Evolutionary conservation across 345 rosid species (phyloP), one percentile per base, ranked within the genome.

Genomic region (Eucalyptus pauciflora): DNA sequence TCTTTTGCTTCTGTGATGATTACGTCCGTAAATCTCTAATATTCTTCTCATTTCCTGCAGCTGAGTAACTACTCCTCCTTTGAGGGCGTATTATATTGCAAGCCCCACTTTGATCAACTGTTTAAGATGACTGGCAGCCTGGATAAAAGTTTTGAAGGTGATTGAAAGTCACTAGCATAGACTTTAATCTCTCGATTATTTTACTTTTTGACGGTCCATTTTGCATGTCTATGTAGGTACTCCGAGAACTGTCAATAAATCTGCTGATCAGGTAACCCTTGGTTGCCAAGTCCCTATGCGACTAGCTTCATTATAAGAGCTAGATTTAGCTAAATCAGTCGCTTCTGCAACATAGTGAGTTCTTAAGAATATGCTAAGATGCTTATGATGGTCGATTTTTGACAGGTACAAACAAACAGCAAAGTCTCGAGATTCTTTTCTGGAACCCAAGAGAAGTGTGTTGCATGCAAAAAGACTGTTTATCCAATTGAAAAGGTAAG

Each of bases 61-160:
- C 88, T 96, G 91, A 89, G 93, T 80, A 95, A 95, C 88, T 96
- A 92, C 86, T 91, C 93, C 90, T 95, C 96, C 88, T 96, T 94
- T 86, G 96, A 96, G 88, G 98, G 98, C 12, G 96, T 96, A 58
- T 92, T 95, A 88, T 96, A 94, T 88, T 96, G 96, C 93, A 96
- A 96, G 94, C 98, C 98, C 80, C 98, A 96, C 93, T 96, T 96
- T 87, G 96, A 95, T 90, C 98, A 96, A 87, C 92, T 96, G 51
- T 94, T 96, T 83, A 96, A 94, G 93, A 94, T 88, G 96, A 95
- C 96, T 9, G 97, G 97, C 54, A 94, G 97, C 92, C 90, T 96
- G 91, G 96, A 96, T 89, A 95, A 95, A 91, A 95, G 97, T 89
- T 96, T 96, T 83, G 94, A 96, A 94, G 96, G 98, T 96, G 33